Conservation (phyloP, 257 asterid genomes). For the Jasminum sambac region DNA sequence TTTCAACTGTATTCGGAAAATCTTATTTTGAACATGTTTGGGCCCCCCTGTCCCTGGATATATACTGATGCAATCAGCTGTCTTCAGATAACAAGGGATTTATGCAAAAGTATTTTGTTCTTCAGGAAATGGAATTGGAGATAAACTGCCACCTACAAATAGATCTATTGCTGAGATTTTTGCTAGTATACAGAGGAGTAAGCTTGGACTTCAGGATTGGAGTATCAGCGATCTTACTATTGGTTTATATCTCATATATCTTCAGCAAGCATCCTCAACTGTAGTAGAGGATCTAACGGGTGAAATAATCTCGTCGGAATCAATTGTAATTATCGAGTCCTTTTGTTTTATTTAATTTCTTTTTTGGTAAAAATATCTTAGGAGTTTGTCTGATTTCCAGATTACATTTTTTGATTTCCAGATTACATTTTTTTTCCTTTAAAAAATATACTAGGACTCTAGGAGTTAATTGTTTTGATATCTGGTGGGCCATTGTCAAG, state of each 20-base stretch:
- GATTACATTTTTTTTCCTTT: no score
- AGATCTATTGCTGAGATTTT: constrained; percentile 72
- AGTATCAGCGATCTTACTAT: constrained; percentile 87
- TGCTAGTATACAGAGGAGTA: constrained; percentile 83
- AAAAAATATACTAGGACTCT: not conserved
- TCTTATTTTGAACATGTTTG: not conserved
- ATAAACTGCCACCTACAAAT: constrained; percentile 61
- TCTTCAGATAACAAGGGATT: not conserved
- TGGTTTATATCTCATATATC: constrained; percentile 87
- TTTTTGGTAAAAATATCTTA: not conserved
- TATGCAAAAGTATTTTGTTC: constrained; percentile 8
- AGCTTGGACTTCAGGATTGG: constrained; percentile 93
- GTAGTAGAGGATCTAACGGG: constrained; percentile 74
- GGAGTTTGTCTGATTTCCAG: not conserved
- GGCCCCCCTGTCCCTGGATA: not conserved
- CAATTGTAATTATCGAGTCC: constrained; percentile 48
- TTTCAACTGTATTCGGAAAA: not conserved
- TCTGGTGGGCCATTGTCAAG: not conserved
- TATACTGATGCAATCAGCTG: not conserved
- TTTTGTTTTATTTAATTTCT: not conserved
- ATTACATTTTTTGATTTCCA: not conserved
- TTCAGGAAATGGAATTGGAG: constrained; percentile 55
- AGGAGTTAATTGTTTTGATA: constrained; percentile 4
- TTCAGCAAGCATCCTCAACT: constrained; percentile 73
- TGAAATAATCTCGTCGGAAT: constrained; percentile 66